Conservation (phyloP, 805 yeast species). For the Saturnispora sekii region DNA sequence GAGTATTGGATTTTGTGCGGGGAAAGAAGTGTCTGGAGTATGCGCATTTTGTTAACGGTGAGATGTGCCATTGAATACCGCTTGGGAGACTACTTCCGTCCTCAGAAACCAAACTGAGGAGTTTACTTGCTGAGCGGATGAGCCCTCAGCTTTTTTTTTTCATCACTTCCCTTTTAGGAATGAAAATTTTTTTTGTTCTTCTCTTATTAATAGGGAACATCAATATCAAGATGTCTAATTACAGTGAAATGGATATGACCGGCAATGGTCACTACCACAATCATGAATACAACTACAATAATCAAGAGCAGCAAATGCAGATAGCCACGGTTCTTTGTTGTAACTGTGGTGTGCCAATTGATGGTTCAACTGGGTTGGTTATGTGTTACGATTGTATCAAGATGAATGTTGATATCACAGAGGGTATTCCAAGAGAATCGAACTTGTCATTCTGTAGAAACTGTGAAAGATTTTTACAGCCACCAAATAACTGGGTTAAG, state of each 20-base stretch:
- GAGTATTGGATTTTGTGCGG: slow-evolving; percentile 89
- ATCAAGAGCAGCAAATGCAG: slow-evolving; percentile 15
- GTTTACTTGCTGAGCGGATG: not conserved
- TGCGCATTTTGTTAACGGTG: slow-evolving; percentile 73
- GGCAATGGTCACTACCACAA: slow-evolving; percentile 18
- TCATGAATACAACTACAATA: slow-evolving; percentile 15
- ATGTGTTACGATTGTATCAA: slow-evolving; percentile 98
- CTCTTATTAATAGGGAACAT: slow-evolving; percentile 27
- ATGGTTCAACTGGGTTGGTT: slow-evolving; percentile 84
- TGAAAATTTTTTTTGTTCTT: slow-evolving; percentile 4
- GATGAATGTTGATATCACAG: slow-evolving; percentile 86
- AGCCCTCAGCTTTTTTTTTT: not conserved
- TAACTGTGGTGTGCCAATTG: slow-evolving; percentile 98
- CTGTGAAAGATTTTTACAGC: slow-evolving; percentile 92
- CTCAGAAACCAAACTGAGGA: not conserved
- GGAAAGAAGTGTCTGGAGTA: slow-evolving; percentile 89
- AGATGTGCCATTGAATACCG: slow-evolving; percentile 87
- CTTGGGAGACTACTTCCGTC: slow-evolving; percentile 55
- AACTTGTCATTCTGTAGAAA: slow-evolving; percentile 90
- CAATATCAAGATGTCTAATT: slow-evolving; percentile 32
- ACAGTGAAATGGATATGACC: slow-evolving; percentile 33
- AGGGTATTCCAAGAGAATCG: slow-evolving; percentile 90
- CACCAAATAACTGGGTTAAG: slow-evolving; percentile 87
- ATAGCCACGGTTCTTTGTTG: slow-evolving; percentile 88
- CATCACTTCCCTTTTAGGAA: not conserved